Evolutionary conservation across 1,284 basidiomycete species (phyloP).

Genomic region (Meripilus lineatus): DNA sequence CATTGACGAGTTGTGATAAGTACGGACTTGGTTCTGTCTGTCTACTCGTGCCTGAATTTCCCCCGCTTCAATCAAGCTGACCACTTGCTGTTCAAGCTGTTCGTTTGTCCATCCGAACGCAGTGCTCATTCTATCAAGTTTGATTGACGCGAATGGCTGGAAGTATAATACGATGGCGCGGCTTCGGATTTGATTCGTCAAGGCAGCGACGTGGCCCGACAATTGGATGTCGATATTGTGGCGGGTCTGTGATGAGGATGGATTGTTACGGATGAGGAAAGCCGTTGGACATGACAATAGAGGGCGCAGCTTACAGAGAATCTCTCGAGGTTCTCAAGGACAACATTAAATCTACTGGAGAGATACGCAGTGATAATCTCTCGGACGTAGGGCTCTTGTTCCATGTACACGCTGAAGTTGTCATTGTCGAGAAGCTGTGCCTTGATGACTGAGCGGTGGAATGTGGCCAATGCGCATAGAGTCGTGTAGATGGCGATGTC

Average conservation of each 20-base stretch:
- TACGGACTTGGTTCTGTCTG: slow-evolving; percentile 71
- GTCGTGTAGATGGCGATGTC: slow-evolving; percentile 85
- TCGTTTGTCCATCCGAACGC: slow-evolving; percentile 80
- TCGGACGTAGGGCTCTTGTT: slow-evolving; percentile 80
- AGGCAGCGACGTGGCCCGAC: slow-evolving; percentile 51
- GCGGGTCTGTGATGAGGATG: slow-evolving; percentile 48
- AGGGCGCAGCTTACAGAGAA: slow-evolving; percentile 55
- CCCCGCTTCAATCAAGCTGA: slow-evolving; percentile 68
- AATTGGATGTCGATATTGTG: slow-evolving; percentile 78
- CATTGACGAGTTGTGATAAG: no score
- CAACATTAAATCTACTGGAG: slow-evolving; percentile 75
- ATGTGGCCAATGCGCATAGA: slow-evolving; percentile 74
- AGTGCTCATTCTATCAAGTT: slow-evolving; percentile 71
- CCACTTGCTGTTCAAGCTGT: slow-evolving; percentile 66
- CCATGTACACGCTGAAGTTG: slow-evolving; percentile 71
- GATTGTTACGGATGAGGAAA: not conserved
- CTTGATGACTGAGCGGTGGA: slow-evolving; percentile 67
- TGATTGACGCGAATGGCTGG: slow-evolving; percentile 77
- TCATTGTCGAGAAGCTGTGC: slow-evolving; percentile 65
- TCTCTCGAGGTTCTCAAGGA: slow-evolving; percentile 66
- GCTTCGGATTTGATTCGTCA: slow-evolving; percentile 61
- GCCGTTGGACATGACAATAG: not conserved
- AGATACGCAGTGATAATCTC: slow-evolving; percentile 82
- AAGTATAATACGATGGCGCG: slow-evolving; percentile 82
- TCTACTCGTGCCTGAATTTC: slow-evolving; percentile 78